These are phyloP conservation scores for Gardenia jasminoides DNA, from an alignment of 257 asterid genomes.

Conservation along the genomic window DNA sequence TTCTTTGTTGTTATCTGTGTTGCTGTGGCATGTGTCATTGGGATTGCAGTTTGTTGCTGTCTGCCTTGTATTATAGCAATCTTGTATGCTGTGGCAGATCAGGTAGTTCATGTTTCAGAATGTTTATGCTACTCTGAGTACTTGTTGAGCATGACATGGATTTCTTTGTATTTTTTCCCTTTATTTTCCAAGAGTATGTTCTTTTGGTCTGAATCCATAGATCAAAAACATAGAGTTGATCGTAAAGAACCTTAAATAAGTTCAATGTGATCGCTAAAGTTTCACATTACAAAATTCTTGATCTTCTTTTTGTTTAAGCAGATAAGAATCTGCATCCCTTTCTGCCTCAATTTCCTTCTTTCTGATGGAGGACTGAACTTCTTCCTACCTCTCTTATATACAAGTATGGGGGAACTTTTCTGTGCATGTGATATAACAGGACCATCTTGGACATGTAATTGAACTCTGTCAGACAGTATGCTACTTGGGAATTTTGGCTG, in stretches of 20 bases:
- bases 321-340: not conserved
- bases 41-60: slow-evolving; percentile 99
- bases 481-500: not conserved
- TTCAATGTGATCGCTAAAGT: no score
- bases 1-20: slow-evolving; percentile 95
- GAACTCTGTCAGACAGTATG: not conserved
- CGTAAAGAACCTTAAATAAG: no score
- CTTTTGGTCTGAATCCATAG: not conserved
- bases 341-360: not conserved
- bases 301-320: not conserved
- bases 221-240: not conserved
- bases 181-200: not conserved
- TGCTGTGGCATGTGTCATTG: slow-evolving; percentile 90
- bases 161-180: not conserved
- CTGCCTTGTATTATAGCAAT: slow-evolving; percentile 94
- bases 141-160: not conserved
- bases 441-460: not conserved
- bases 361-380: not conserved
- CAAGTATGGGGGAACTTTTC: not conserved
- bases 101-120: slow-evolving; percentile 44
- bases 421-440: not conserved
- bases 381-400: not conserved
- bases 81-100: slow-evolving; percentile 94
- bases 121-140: not conserved
- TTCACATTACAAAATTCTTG: not conserved